Conservation (phyloP, 2,329 filamentous ascomycete species). For the Stenocarpella maydis region DNA sequence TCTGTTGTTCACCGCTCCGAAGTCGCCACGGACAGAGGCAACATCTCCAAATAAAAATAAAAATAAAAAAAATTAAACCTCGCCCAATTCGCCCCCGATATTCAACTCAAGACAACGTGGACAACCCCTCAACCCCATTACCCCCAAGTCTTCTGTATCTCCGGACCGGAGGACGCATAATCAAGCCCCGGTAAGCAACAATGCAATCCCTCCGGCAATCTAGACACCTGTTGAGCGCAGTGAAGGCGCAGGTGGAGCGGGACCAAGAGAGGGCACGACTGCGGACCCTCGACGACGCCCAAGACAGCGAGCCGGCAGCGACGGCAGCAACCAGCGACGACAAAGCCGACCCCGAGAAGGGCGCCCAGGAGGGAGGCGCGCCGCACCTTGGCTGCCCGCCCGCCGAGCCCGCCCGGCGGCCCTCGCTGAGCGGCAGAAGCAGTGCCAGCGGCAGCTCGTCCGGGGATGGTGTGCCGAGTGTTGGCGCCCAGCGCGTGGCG, state of each 20-base stretch:
- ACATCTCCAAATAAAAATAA: background rate
- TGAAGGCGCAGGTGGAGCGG: conserved; percentile 39
- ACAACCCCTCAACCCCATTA: background rate
- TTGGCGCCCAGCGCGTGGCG: conserved; percentile 27
- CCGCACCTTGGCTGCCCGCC: background rate
- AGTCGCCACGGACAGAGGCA: background rate
- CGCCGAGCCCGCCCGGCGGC: background rate
- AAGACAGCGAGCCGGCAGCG: conserved; percentile 4
- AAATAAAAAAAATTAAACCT: background rate
- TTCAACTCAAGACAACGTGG: background rate
- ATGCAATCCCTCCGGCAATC: conserved; percentile 41
- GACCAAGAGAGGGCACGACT: conserved; percentile 37
- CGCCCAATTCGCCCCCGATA: background rate
- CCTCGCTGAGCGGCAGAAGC: background rate
- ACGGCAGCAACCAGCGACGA: background rate
- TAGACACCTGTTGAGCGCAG: conserved; percentile 37
- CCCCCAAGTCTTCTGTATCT: conserved; percentile 3
- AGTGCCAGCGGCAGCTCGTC: background rate
- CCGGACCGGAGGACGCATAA: background rate
- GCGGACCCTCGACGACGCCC: conserved; percentile 29
- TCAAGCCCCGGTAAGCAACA: conserved; percentile 13
- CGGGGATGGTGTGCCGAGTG: background rate
- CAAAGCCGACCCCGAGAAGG: conserved; percentile 12
- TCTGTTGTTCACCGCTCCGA: background rate
- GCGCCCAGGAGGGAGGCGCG: background rate